phyloP scores from a whole-genome alignment of 1,284 basidiomycete species.

The Singerocomus inundabilis region DNA sequence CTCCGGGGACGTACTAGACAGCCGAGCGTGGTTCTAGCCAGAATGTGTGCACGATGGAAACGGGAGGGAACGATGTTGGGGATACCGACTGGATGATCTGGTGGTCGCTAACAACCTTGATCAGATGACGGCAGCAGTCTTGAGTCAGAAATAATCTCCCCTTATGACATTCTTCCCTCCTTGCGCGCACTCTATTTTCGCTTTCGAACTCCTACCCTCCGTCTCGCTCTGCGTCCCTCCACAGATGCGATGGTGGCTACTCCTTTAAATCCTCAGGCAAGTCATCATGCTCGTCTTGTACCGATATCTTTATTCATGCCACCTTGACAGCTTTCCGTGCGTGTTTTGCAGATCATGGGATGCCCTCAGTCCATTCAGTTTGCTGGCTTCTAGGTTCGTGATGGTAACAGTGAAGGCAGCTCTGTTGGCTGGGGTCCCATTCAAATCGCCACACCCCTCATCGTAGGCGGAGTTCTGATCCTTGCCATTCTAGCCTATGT shows the following conservation, averaged over 20 bases:
- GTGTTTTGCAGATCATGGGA: constrained; percentile 5
- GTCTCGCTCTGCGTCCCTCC: not conserved
- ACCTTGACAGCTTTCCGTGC: constrained; percentile 21
- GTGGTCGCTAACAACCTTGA: constrained; percentile 12
- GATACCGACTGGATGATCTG: not conserved
- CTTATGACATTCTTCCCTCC: constrained; percentile 13
- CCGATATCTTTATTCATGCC: not conserved
- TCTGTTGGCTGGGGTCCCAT: constrained; percentile 33
- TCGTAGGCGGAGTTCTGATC: constrained; percentile 30
- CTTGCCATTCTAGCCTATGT: constrained; percentile 24
- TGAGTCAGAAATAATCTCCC: constrained; percentile 15
- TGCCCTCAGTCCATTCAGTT: not conserved
- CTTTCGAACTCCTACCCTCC: not conserved
- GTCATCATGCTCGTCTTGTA: not conserved
- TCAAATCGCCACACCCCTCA: constrained; percentile 37
- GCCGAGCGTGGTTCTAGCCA: too few relatives aligned
- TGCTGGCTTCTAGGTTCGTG: constrained; percentile 14
- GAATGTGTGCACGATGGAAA: too few relatives aligned
- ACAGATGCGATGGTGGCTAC: constrained; percentile 23
- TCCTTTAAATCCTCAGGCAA: constrained; percentile 14
- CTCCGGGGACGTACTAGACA: not conserved
- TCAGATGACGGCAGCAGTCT: constrained; percentile 18
- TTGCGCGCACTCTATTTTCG: constrained; percentile 21
- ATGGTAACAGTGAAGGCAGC: not conserved
- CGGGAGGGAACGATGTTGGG: not conserved